Conservation (phyloP, 306 rosid genomes). For the Luffa acutangula region DNA sequence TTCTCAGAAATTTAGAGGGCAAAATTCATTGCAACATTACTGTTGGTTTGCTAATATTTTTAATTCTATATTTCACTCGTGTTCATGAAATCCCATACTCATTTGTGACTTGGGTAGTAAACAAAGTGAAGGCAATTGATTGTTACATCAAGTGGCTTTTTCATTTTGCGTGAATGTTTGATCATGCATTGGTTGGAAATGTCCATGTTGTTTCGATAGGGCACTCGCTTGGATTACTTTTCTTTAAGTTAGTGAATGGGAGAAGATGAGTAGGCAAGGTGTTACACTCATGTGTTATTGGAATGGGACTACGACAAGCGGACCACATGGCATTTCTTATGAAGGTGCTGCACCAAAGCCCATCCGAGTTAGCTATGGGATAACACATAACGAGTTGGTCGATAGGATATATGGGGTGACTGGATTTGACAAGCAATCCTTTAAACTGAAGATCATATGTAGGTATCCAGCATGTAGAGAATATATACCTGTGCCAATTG, state of each 20-base stretch:
- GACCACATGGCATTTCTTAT: conserved; percentile 19
- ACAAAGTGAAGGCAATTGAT: not conserved
- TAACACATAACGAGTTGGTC: conserved; percentile 15
- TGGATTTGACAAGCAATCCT: conserved; percentile 13
- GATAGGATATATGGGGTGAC: conserved; percentile 12
- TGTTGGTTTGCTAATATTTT: not conserved
- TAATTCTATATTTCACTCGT: not conserved
- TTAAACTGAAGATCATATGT: conserved; percentile 16
- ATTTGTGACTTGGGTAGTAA: not conserved
- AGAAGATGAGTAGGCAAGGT: conserved; percentile 19
- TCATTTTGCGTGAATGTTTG: not conserved
- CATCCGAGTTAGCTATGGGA: conserved; percentile 16
- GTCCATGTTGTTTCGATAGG: not conserved
- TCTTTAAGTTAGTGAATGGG: conserved; percentile 3
- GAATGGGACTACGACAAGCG: conserved; percentile 14
- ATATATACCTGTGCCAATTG: conserved; percentile 19
- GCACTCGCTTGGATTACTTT: not conserved
- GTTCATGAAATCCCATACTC: not conserved
- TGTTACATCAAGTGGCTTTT: not conserved
- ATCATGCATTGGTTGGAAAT: not conserved
- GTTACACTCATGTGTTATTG: conserved; percentile 21
- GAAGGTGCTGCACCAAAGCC: conserved; percentile 21
- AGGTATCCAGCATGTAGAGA: conserved; percentile 23
- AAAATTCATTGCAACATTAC: not conserved
- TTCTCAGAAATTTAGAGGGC: not conserved